These are phyloP conservation scores for Magnaporthales sp. DNA, from an alignment of 2,329 filamentous ascomycete genomes.

Conservation along the genomic window DNA sequence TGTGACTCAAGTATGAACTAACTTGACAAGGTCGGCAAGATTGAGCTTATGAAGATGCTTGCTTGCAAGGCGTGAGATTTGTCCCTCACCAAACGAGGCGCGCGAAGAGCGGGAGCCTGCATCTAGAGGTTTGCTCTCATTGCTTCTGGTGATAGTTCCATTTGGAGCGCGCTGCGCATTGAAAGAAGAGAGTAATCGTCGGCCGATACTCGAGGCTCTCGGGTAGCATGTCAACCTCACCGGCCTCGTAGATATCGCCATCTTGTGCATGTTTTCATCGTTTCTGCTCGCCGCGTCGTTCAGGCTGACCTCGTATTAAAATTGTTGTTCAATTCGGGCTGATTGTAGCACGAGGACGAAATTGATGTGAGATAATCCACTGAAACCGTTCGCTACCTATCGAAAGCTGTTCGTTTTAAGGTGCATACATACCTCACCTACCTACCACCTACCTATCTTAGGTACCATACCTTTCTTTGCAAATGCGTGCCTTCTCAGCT, in stretches of 20 bases:
- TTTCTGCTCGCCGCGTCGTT: not conserved
- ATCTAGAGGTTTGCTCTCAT: not conserved
- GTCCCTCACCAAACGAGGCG: constrained; percentile 51
- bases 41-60: constrained; percentile 74
- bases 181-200: not conserved
- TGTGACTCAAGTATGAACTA: constrained; percentile 18
- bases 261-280: constrained; percentile 3
- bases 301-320: not conserved
- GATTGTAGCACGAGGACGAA: not conserved
- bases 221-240: not conserved
- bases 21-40: constrained; percentile 84
- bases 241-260: not conserved
- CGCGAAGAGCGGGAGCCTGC: not conserved
- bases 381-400: not conserved
- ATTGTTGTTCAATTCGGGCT: not conserved
- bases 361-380: not conserved
- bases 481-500: not conserved
- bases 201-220: constrained; percentile 2
- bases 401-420: not conserved
- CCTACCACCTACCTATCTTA: not conserved
- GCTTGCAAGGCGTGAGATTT: constrained; percentile 70
- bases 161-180: not conserved
- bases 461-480: not conserved
- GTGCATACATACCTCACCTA: no score
- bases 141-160: not conserved